Evolutionary conservation across 140 eudicot species (phyloP).

Genomic region (Erigeron philadelphicus): DNA sequence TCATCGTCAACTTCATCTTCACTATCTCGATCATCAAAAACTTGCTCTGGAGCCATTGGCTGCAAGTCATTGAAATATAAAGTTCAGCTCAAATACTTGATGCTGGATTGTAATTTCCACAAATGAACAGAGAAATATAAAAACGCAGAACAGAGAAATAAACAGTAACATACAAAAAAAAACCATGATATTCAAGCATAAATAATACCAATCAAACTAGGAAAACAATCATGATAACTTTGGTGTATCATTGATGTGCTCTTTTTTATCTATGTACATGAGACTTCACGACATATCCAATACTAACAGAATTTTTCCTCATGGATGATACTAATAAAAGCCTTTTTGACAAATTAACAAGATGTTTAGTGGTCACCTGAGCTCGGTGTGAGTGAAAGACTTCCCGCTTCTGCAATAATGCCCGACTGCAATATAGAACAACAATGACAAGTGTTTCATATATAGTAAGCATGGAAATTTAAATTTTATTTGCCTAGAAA

Average conservation of each 20-base stretch:
- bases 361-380: constrained; percentile 49
- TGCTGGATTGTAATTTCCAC: not conserved
- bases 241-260: not conserved
- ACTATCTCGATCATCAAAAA: constrained; percentile 77
- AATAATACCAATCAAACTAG: not conserved
- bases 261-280: too few relatives aligned
- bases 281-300: not conserved
- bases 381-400: constrained; percentile 97
- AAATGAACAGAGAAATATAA: not conserved
- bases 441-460: not conserved
- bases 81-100: not conserved
- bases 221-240: not conserved
- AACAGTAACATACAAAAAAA: not conserved
- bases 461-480: not conserved
- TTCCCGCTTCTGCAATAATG: constrained; percentile 72
- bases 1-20: constrained; percentile 94
- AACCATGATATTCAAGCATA: not conserved
- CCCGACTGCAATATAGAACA: constrained; percentile 46
- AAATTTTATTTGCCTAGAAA: not conserved
- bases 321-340: not conserved
- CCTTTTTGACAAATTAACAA: constrained; percentile 8
- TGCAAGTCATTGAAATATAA: constrained; percentile 9
- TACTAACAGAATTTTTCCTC: not conserved
- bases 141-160: not conserved
- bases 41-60: constrained; percentile 85